Evolutionary conservation across 345 rosid genomes (phyloP), one percentile per base, ranked within the genome.

Genomic region (Salix udensis): DNA sequence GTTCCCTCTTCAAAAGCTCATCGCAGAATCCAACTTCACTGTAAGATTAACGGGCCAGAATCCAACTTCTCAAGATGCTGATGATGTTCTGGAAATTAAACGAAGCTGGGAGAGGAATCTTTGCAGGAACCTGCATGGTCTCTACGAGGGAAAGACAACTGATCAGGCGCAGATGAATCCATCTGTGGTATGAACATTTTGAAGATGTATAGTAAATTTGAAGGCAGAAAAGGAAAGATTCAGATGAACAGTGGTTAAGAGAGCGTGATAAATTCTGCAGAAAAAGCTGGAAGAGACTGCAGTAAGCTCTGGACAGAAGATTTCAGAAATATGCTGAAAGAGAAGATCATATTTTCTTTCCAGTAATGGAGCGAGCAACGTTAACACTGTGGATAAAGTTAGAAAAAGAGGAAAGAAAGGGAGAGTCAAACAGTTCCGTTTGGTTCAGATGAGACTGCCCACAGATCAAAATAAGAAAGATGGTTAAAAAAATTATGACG

Each of bases 351-450:
- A 81, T 82, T 80, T 81, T 75, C 70, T 84, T 77, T 85, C 83
- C 80, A 74, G 83, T 68, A 68, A 86, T 82, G 83, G 85, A 68
- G 74, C 74, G 68, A 76, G 74, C 85, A 84, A 88, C 91, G 91
- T 89, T 75, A 76, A 72, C 70, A 84, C 77, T 84, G 87, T 77
- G 61, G 76, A 85, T 80, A 83, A 84, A 68, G 86, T 77, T 60
- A 30, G 77, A 46, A 73, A 68, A 78, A 60, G 53, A 16, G 5
- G 67, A 78, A 66, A 70, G 74, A 66, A 12, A 53, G 80, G 71
- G 74, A 82, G 75, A 82, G 72, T 61, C 39, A 60, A 16, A 23
- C 6, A 24, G 68, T 10, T 69, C 24, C 73, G 31, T 69, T 42
- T 76, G 79, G 78, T 50, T 75, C 14, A 24, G 36, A n/a, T 7